Conservation (phyloP, 2,329 filamentous ascomycete genomes). For the Delphinella strobiligena region DNA sequence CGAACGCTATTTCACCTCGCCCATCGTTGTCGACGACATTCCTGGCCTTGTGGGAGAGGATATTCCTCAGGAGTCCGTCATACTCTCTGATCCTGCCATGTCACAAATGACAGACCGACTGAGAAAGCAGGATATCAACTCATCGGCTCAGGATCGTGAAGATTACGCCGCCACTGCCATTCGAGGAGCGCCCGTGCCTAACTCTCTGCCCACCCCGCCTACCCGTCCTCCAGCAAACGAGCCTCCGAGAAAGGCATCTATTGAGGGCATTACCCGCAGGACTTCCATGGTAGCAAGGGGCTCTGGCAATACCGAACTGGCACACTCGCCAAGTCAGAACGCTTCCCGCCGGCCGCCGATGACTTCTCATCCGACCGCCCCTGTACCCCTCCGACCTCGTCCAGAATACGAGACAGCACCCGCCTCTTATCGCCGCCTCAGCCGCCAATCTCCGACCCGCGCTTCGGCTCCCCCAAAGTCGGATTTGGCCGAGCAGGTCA, state of each 20-base stretch:
- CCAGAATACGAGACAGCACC: neutral
- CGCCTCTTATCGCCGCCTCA: constrained; percentile 1
- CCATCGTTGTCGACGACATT: constrained; percentile 62
- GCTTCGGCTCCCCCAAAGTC: constrained; percentile 9
- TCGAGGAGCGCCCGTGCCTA: constrained; percentile 8
- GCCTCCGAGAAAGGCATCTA: neutral
- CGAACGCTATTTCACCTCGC: constrained; percentile 68
- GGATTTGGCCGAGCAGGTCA: constrained; percentile 27
- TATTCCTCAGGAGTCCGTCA: constrained; percentile 14
- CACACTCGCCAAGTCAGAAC: neutral
- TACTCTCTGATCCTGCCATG: constrained; percentile 13
- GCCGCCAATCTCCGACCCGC: constrained; percentile 6
- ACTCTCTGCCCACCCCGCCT: neutral
- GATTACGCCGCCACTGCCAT: neutral
- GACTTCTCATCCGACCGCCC: constrained; percentile 9
- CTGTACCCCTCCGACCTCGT: constrained; percentile 5
- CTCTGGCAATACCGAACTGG: neutral
- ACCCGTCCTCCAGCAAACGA: neutral
- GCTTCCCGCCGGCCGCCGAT: constrained; percentile 7
- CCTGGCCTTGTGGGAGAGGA: constrained; percentile 65
- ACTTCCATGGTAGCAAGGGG: constrained; percentile 1
- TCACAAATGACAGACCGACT: constrained; percentile 20
- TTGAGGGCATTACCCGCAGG: neutral
- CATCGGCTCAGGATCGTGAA: constrained; percentile 10
- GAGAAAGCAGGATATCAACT: constrained; percentile 18